Evolutionary conservation across 768 basidiomycete species (phyloP).

Genomic region (Trametes gibbosa): DNA sequence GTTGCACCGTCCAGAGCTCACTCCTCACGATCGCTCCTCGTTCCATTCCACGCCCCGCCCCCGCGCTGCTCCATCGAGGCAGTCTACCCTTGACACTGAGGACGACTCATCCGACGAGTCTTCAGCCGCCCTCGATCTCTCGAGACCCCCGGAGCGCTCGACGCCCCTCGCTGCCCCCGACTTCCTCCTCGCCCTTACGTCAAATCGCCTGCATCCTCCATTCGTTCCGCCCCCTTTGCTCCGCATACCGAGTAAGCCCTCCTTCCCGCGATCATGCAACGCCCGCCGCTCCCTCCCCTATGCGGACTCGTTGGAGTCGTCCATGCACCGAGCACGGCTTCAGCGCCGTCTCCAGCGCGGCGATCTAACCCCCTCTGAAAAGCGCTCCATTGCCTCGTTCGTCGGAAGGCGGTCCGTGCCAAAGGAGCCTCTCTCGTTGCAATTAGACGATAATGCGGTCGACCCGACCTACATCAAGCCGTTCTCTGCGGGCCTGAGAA

Average conservation of each 20-base stretch:
- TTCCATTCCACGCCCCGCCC: slow-evolving; percentile 7
- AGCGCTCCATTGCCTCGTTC: slow-evolving; percentile 44
- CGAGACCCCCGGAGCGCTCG: slow-evolving; percentile 16
- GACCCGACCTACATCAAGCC: slow-evolving; percentile 30
- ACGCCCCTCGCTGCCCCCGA: slow-evolving; percentile 26
- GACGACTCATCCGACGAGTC: slow-evolving; percentile 19
- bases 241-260: slow-evolving; percentile 32
- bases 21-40: slow-evolving; percentile 4
- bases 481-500: slow-evolving; percentile 54
- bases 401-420: slow-evolving; percentile 23
- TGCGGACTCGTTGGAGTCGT: slow-evolving; percentile 40
- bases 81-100: slow-evolving; percentile 16
- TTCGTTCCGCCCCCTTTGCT: slow-evolving; percentile 50
- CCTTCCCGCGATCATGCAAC: slow-evolving; percentile 61
- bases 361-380: slow-evolving; percentile 39
- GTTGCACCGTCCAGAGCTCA: slow-evolving; percentile 9
- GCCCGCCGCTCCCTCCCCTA: slow-evolving; percentile 33
- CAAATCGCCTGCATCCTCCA: slow-evolving; percentile 44
- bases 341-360: slow-evolving; percentile 42
- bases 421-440: slow-evolving; percentile 24
- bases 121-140: slow-evolving; percentile 12
- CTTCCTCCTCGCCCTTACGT: slow-evolving; percentile 43
- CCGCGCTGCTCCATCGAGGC: slow-evolving; percentile 5
- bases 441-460: slow-evolving; percentile 36
- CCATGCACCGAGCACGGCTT: slow-evolving; percentile 51